A percentile compares a stretch with the other conserved stretches of the same genome.
Evolutionary conservation across 768 basidiomycete species (phyloP).

Genomic region (Cyclocybe aegerita): DNA sequence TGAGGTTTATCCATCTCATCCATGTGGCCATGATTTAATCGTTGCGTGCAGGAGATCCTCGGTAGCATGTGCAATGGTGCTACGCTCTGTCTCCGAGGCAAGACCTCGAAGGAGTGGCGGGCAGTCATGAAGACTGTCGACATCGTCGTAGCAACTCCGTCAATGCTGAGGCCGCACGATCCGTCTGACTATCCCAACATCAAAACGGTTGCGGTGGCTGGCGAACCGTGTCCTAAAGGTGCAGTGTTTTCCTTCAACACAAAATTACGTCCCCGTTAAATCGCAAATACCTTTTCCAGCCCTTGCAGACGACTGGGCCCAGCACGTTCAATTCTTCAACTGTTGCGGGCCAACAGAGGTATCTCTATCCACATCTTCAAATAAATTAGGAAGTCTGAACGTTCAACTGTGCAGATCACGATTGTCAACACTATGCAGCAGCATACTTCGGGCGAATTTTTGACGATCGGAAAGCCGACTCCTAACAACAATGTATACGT

Average conservation of each 20-base stretch:
- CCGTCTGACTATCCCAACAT: slow-evolving; percentile 55
- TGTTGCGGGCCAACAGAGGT: slow-evolving; percentile 61
- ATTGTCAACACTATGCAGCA: slow-evolving; percentile 58
- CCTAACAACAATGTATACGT: slow-evolving; percentile 51
- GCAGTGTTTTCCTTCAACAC: slow-evolving; percentile 6
- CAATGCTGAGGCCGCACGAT: slow-evolving; percentile 51
- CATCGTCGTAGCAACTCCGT: slow-evolving; percentile 55
- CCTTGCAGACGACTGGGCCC: slow-evolving; percentile 45
- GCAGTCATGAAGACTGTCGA: slow-evolving; percentile 51
- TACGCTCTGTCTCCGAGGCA: slow-evolving; percentile 54
- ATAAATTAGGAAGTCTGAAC: not conserved
- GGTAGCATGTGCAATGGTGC: slow-evolving; percentile 52
- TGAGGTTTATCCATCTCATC: slow-evolving; percentile 9
- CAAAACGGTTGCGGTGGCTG: slow-evolving; percentile 52
- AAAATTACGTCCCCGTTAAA: not conserved
- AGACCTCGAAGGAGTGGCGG: slow-evolving; percentile 51
- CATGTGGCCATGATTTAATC: slow-evolving; percentile 30
- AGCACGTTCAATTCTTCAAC: slow-evolving; percentile 45
- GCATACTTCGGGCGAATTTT: slow-evolving; percentile 36
- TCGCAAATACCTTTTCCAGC: slow-evolving; percentile 13
- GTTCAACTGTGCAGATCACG: slow-evolving; percentile 36
- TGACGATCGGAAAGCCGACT: slow-evolving; percentile 52
- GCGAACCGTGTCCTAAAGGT: slow-evolving; percentile 59
- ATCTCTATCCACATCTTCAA: slow-evolving; percentile 7
- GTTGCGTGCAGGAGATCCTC: slow-evolving; percentile 50